phyloP scores from a whole-genome alignment of 108 stramenopile species.

The Cyclotella atomus region DNA sequence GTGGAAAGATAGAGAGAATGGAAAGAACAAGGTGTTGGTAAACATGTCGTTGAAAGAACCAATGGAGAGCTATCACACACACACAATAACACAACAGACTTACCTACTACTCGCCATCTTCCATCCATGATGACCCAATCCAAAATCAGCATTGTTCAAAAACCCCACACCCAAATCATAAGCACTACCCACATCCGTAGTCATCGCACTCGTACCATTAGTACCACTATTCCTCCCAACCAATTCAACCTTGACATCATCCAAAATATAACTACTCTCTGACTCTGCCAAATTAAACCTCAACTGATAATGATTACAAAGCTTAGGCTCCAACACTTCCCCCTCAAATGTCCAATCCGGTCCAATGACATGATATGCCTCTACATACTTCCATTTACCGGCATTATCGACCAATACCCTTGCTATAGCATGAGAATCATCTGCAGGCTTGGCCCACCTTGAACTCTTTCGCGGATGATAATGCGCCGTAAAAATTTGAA shows the following conservation, averaged over 20 bases:
- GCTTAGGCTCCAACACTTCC: slow-evolving; percentile 13
- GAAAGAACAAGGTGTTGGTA: too few relatives aligned
- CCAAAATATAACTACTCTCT: slow-evolving; percentile 25
- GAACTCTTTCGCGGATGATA: slow-evolving; percentile 23
- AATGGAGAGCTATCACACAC: too few relatives aligned
- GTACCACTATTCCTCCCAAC: too few relatives aligned
- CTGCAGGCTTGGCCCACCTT: slow-evolving; percentile 20
- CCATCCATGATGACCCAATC: slow-evolving; percentile 22
- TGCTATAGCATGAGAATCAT: slow-evolving; percentile 37
- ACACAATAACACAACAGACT: too few relatives aligned
- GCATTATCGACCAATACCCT: slow-evolving; percentile 21
- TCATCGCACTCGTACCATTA: too few relatives aligned
- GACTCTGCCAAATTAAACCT: slow-evolving; percentile 22
- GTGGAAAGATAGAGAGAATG: too few relatives aligned
- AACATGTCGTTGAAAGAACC: too few relatives aligned
- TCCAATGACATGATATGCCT: slow-evolving; percentile 35
- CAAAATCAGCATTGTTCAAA: slow-evolving; percentile 38
- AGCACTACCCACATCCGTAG: too few relatives aligned
- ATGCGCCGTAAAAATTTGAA: slow-evolving; percentile 38
- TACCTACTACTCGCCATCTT: slow-evolving; percentile 1
- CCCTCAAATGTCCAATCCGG: slow-evolving; percentile 38
- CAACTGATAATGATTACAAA: slow-evolving; percentile 45
- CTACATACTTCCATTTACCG: slow-evolving; percentile 32
- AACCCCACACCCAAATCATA: too few relatives aligned
- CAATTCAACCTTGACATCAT: slow-evolving; percentile 33